phyloP scores from a whole-genome alignment of 2,329 filamentous ascomycete species.

The Fusarium scirpi region DNA sequence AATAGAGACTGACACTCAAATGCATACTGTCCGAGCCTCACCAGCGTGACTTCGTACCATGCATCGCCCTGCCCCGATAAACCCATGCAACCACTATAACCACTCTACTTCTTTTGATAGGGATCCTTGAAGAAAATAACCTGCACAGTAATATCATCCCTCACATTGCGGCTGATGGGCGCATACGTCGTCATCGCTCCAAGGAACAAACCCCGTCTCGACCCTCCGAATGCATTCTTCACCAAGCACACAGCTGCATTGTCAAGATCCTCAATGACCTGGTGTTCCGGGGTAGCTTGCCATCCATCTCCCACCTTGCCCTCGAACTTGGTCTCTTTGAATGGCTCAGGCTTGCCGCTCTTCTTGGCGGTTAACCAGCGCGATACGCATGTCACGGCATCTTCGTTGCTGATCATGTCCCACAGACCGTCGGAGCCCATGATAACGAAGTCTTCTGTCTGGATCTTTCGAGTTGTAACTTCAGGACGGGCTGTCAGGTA shows the following conservation, averaged over 20 bases:
- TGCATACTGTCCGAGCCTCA: not conserved
- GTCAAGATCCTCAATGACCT: slow-evolving; percentile 78
- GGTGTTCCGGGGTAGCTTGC: slow-evolving; percentile 61
- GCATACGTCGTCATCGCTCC: slow-evolving; percentile 78
- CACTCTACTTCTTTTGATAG: slow-evolving; percentile 73
- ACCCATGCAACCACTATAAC: not conserved
- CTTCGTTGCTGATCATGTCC: slow-evolving; percentile 67
- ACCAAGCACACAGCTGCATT: slow-evolving; percentile 86
- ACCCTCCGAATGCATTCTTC: slow-evolving; percentile 83
- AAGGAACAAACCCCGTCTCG: slow-evolving; percentile 77
- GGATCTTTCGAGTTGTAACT: slow-evolving; percentile 67
- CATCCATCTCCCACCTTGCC: slow-evolving; percentile 42
- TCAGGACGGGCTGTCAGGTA: slow-evolving; percentile 77
- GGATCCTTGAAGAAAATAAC: slow-evolving; percentile 73
- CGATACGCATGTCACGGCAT: slow-evolving; percentile 69
- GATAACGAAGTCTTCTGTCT: slow-evolving; percentile 68
- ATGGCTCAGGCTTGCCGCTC: slow-evolving; percentile 43
- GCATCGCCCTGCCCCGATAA: not conserved
- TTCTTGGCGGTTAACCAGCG: slow-evolving; percentile 61
- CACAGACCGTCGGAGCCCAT: slow-evolving; percentile 76
- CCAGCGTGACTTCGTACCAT: not conserved
- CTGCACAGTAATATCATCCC: slow-evolving; percentile 86
- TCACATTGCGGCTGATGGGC: slow-evolving; percentile 72
- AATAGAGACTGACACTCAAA: not conserved
- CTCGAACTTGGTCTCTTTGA: slow-evolving; percentile 35